These are phyloP conservation scores for Xylaria scruposa DNA, from an alignment of 495 filamentous ascomycete species.

Conservation along the genomic window DNA sequence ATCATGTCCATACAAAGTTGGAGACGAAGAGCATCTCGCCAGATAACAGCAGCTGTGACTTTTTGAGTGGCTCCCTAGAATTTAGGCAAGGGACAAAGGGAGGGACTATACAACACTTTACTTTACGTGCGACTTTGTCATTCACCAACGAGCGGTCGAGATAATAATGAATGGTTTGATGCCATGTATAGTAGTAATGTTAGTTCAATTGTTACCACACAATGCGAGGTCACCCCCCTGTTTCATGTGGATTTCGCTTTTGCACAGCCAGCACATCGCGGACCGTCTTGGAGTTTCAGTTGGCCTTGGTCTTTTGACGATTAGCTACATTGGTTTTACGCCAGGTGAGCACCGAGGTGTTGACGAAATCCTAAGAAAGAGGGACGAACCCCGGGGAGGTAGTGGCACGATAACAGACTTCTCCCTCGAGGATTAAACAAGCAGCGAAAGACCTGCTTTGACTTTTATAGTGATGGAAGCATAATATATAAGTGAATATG, in stretches of 20 bases:
- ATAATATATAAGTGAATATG: not conserved
- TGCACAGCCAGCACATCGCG: conserved; percentile 11
- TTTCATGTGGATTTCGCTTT: conserved; percentile 14
- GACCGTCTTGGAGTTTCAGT: conserved; percentile 9
- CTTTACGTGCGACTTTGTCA: not conserved
- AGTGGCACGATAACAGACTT: not conserved
- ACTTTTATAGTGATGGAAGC: not conserved
- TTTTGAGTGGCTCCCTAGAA: not conserved
- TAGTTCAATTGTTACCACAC: not conserved
- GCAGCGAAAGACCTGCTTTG: not conserved
- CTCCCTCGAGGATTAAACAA: not conserved
- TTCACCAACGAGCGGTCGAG: not conserved
- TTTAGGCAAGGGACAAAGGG: not conserved
- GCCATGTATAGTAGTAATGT: not conserved
- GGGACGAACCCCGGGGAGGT: not conserved
- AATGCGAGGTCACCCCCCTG: conserved; percentile 4
- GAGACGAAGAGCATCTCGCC: not conserved
- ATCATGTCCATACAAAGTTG: not conserved
- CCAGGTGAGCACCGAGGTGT: not conserved
- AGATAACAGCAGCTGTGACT: not conserved
- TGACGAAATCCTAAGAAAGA: not conserved
- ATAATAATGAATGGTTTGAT: not conserved
- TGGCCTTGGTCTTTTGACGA: not conserved
- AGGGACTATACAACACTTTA: not conserved
- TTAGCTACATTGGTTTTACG: not conserved